Conservation (phyloP, 768 basidiomycete genomes). For the Coprinopsis sp. region DNA sequence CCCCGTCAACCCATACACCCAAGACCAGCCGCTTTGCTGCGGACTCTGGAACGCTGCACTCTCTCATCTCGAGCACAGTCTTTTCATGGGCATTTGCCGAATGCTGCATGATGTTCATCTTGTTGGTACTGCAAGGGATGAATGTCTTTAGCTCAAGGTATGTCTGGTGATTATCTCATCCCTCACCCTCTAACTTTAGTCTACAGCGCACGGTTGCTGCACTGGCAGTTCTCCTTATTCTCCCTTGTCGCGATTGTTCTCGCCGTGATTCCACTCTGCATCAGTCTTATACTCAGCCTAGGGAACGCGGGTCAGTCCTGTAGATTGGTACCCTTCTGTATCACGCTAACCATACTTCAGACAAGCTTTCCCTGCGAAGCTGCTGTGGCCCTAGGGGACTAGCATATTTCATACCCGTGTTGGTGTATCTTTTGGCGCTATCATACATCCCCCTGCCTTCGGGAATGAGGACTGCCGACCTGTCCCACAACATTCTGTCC, state of each 20-base stretch:
- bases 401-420: conserved; percentile 47
- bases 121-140: conserved; percentile 69
- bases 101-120: conserved; percentile 63
- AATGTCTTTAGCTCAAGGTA: conserved; percentile 51
- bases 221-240: conserved; percentile 66
- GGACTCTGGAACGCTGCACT: conserved; percentile 38
- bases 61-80: conserved; percentile 48
- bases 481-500: conserved; percentile 46
- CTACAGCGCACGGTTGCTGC: conserved; percentile 53
- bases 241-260: conserved; percentile 58
- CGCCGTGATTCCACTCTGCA: conserved; percentile 60
- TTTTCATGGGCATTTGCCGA: conserved; percentile 76
- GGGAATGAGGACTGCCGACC: conserved; percentile 35
- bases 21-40: conserved; percentile 15
- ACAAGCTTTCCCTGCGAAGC: conserved; percentile 11
- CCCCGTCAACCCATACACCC: conserved; percentile 29
- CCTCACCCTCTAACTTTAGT: conserved; percentile 3
- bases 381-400: conserved; percentile 31
- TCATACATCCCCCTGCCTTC: conserved; percentile 66
- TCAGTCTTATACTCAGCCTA: conserved; percentile 53
- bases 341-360: conserved; percentile 4
- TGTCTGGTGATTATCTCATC: conserved; percentile 15
- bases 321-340: too few species aligned
- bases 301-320: conserved; percentile 24
- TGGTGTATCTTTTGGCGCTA: conserved; percentile 52